These are phyloP conservation scores for Epichloe sibirici DNA, from an alignment of 2,329 filamentous ascomycete species.

Conservation along the genomic window DNA sequence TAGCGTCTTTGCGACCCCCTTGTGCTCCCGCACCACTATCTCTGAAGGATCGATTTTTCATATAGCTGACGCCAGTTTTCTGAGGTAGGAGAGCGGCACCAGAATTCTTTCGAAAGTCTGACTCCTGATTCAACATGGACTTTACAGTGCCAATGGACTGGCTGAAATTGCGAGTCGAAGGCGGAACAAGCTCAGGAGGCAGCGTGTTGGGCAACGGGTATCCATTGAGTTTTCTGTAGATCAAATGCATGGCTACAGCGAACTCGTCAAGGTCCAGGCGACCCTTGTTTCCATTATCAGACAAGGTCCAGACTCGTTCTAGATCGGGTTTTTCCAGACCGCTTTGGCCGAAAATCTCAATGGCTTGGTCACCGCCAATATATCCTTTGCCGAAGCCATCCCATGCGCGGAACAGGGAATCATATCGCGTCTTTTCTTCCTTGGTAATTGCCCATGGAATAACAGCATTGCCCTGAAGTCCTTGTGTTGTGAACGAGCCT, in stretches of 20 bases:
- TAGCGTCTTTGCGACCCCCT: constrained; percentile 75
- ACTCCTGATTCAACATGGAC: constrained; percentile 77
- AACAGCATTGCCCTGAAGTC: constrained; percentile 83
- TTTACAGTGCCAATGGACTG: constrained; percentile 91
- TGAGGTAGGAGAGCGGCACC: constrained; percentile 87
- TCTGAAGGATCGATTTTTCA: constrained; percentile 90
- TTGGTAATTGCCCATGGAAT: constrained; percentile 99
- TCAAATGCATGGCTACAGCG: constrained; percentile 96
- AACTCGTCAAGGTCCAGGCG: constrained; percentile 94
- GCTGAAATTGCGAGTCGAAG: constrained; percentile 85
- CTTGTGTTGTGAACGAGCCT: constrained; percentile 70
- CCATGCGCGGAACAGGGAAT: constrained; percentile 90
- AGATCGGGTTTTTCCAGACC: constrained; percentile 83
- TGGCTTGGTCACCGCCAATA: constrained; percentile 82
- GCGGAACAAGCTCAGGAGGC: constrained; percentile 84
- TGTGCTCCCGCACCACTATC: constrained; percentile 44
- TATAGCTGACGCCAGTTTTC: constrained; percentile 94
- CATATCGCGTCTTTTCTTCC: constrained; percentile 94
- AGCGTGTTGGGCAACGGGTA: constrained; percentile 82
- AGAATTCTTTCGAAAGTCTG: constrained; percentile 76
- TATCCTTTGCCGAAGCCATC: constrained; percentile 89
- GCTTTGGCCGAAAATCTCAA: constrained; percentile 95
- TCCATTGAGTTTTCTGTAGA: constrained; percentile 92
- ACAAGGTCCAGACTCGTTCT: constrained; percentile 87
- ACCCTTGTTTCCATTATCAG: constrained; percentile 88